Evolutionary conservation across 129 eudicot genomes (phyloP).

Genomic region (Centaurea solstitialis): DNA sequence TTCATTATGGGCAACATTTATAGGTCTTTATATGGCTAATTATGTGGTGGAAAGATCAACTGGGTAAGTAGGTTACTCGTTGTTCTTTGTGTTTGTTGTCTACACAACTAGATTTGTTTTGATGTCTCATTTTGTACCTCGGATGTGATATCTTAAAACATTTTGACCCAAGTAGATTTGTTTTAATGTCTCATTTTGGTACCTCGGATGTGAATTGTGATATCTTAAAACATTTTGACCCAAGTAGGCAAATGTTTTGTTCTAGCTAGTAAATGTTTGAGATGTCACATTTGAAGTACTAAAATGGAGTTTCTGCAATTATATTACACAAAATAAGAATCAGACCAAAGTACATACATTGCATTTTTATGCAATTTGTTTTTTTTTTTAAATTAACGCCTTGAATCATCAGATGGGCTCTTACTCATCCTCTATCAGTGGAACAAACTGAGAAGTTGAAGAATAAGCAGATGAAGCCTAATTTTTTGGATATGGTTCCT

Average conservation of each 20-base stretch:
- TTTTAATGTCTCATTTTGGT: too few species aligned
- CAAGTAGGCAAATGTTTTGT: too few species aligned
- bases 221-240: too few species aligned
- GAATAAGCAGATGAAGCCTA: slow-evolving; percentile 88
- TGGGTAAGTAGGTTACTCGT: slow-evolving; percentile 55
- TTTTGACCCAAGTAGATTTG: too few species aligned
- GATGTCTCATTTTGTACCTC: not conserved
- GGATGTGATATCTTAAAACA: not conserved
- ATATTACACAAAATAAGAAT: not conserved
- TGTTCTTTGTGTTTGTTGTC: not conserved
- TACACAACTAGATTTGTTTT: not conserved
- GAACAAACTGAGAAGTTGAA: slow-evolving; percentile 83
- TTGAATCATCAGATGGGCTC: slow-evolving; percentile 86
- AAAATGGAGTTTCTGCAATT: not conserved
- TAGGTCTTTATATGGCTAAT: slow-evolving; percentile 97
- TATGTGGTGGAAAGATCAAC: slow-evolving; percentile 97
- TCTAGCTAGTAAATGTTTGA: too few species aligned
- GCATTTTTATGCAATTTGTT: not conserved
- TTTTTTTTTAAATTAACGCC: slow-evolving; percentile 12
- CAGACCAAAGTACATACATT: not conserved
- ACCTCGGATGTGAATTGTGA: too few species aligned
- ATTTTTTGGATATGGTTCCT: slow-evolving; percentile 97
- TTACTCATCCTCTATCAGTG: slow-evolving; percentile 87
- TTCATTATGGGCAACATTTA: slow-evolving; percentile 97
- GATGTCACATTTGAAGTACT: not conserved